Evolutionary conservation across 2,329 filamentous ascomycete species (phyloP).

Genomic region (Beauveria medogensis): DNA sequence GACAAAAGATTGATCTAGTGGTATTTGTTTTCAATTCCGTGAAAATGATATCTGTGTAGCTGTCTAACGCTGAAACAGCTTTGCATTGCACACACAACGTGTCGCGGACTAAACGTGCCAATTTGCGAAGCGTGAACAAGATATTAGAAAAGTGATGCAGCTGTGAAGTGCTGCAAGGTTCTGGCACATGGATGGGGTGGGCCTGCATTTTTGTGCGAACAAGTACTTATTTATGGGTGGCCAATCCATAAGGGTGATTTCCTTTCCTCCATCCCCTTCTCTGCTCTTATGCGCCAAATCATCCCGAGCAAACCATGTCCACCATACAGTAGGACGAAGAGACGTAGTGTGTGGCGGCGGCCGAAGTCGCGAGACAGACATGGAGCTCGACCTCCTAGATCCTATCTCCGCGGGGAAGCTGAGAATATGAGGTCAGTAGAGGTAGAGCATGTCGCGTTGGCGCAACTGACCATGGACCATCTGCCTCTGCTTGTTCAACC

Average conservation of each 20-base stretch:
- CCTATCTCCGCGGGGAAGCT: slow-evolving; percentile 41
- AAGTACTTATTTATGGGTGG: not conserved
- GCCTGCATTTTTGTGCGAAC: not conserved
- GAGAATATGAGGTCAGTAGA: slow-evolving; percentile 32
- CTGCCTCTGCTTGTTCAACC: slow-evolving; percentile 75
- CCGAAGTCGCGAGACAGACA: slow-evolving; percentile 6
- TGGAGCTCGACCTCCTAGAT: slow-evolving; percentile 25
- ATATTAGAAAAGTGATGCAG: not conserved
- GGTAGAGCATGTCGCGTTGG: slow-evolving; percentile 34
- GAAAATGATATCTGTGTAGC: not conserved
- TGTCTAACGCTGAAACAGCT: not conserved
- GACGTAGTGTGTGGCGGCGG: not conserved
- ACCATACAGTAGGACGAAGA: not conserved
- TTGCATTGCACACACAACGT: not conserved
- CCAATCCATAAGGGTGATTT: not conserved
- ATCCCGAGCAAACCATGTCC: not conserved
- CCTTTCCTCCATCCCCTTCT: not conserved
- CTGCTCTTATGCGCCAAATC: not conserved
- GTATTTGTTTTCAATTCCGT: not conserved
- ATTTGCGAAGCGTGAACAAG: not conserved
- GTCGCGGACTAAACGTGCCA: not conserved
- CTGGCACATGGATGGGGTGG: not conserved
- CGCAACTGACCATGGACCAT: slow-evolving; percentile 53
- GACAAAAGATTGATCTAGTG: no score
- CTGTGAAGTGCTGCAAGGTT: not conserved